Conservation (phyloP, 345 rosid species). For the Rhodamnia rubescens region DNA sequence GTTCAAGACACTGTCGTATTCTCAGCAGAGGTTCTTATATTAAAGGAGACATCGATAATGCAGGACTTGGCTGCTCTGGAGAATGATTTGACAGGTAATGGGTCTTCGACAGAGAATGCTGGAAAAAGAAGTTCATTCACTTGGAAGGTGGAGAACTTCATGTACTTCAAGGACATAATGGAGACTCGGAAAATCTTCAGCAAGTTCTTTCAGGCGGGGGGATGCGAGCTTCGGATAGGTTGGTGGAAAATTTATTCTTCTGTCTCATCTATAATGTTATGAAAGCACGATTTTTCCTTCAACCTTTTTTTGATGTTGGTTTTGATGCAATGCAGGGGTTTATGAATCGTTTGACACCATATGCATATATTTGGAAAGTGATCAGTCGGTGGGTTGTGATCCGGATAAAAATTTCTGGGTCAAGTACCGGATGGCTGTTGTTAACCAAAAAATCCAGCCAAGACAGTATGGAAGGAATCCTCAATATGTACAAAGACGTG, state of each 20-base stretch:
- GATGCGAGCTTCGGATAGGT: conserved; percentile 99
- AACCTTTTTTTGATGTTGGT: conserved; percentile 13
- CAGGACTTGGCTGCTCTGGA: conserved; percentile 65
- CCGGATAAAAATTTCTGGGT: conserved; percentile 99
- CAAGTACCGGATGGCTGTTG: conserved; percentile 92
- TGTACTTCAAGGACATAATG: conserved; percentile 97
- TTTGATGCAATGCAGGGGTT: conserved; percentile 64
- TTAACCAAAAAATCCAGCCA: conserved; percentile 86
- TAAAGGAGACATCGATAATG: conserved; percentile 81
- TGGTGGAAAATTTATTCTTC: conserved; percentile 16
- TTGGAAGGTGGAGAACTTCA: conserved; percentile 98
- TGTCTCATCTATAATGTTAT: conserved; percentile 1
- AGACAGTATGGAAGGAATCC: conserved; percentile 99
- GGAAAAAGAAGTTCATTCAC: conserved; percentile 82
- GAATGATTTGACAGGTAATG: conserved; percentile 29
- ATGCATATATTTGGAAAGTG: conserved; percentile 97
- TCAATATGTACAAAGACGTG: conserved; percentile 99
- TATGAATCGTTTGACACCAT: conserved; percentile 99
- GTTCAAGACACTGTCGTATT: conserved; percentile 88
- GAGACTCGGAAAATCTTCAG: conserved; percentile 98
- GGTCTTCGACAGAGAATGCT: conserved; percentile 37
- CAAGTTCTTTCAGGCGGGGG: conserved; percentile 98
- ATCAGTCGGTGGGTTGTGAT: conserved; percentile 84
- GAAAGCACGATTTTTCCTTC: conserved; percentile 7
- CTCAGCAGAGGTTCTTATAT: conserved; percentile 98